Conservation (phyloP, 2,329 filamentous ascomycete species). For the Microcyclosporella mali region DNA sequence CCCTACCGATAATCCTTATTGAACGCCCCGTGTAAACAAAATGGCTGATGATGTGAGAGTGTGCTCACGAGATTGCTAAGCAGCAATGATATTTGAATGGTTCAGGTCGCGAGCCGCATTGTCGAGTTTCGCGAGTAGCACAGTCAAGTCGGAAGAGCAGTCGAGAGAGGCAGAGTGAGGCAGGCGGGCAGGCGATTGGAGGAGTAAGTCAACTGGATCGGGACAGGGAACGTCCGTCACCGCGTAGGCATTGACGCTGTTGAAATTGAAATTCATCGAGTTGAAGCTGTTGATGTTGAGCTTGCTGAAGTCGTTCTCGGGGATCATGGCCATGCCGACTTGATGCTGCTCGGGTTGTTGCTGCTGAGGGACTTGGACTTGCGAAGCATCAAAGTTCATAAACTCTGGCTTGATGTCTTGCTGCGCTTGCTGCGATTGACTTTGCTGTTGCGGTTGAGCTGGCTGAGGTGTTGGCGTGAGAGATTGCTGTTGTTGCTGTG, state of each 20-base stretch:
- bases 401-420: constrained; percentile 32
- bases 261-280: constrained; percentile 41
- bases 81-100: constrained; percentile 1
- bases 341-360: constrained; percentile 36
- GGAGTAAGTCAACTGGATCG: constrained; percentile 22
- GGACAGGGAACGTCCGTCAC: constrained; percentile 24
- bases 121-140: constrained; percentile 29
- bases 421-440: constrained; percentile 28
- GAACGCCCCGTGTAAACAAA: constrained; percentile 5
- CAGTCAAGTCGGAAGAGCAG: constrained; percentile 16
- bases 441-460: constrained; percentile 17
- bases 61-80: not conserved
- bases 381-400: constrained; percentile 34
- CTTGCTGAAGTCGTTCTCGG: constrained; percentile 73
- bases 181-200: constrained; percentile 15
- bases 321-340: constrained; percentile 74
- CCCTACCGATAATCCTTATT: no score
- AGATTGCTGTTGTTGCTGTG: constrained; percentile 19
- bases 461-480: constrained; percentile 14
- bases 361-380: constrained; percentile 30
- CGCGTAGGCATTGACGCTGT: constrained; percentile 31
- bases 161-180: constrained; percentile 13
- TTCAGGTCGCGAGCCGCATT: constrained; percentile 19
- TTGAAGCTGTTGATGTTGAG: constrained; percentile 53
- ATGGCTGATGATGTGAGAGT: no score